Conservation (phyloP, 768 basidiomycete genomes). For the Trametes cinnabarina region DNA sequence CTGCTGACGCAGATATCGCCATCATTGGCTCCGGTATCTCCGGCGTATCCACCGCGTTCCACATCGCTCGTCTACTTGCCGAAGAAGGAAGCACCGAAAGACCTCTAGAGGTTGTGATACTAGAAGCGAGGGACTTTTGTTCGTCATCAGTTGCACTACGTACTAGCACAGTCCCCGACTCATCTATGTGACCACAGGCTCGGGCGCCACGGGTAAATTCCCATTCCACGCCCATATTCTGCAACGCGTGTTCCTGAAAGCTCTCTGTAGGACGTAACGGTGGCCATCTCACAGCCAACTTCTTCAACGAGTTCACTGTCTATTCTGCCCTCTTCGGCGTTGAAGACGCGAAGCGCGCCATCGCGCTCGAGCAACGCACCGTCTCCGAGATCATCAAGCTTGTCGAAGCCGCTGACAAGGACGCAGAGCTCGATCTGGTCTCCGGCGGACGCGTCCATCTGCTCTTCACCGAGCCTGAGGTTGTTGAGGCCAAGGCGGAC, state of each 20-base stretch:
- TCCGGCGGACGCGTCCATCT: constrained; percentile 52
- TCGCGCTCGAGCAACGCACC: constrained; percentile 59
- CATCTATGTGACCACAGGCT: constrained; percentile 41
- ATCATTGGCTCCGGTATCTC: constrained; percentile 83
- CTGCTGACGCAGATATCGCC: constrained; percentile 63
- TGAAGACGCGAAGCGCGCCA: constrained; percentile 53
- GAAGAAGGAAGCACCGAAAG: constrained; percentile 5
- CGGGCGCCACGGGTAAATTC: constrained; percentile 68
- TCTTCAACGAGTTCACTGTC: constrained; percentile 45
- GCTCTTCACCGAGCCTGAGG: constrained; percentile 47
- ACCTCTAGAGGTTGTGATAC: constrained; percentile 52
- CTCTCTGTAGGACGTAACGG: constrained; percentile 66
- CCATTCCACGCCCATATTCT: neutral
- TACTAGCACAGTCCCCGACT: neutral
- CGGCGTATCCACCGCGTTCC: constrained; percentile 72
- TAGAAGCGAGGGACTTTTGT: constrained; percentile 90
- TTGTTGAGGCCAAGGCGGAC: constrained; percentile 39
- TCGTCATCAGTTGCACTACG: constrained; percentile 29
- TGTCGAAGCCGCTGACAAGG: constrained; percentile 43
- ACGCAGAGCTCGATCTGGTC: constrained; percentile 58
- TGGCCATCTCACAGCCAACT: constrained; percentile 62
- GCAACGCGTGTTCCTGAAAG: neutral
- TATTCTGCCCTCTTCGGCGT: constrained; percentile 42
- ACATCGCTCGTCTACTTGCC: constrained; percentile 45
- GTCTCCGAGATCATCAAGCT: constrained; percentile 46